Percentiles rank a stretch among this genome's conserved stretches.
Conservation (phyloP, 75 land plant genomes). For the Pinus tabuliformis region DNA sequence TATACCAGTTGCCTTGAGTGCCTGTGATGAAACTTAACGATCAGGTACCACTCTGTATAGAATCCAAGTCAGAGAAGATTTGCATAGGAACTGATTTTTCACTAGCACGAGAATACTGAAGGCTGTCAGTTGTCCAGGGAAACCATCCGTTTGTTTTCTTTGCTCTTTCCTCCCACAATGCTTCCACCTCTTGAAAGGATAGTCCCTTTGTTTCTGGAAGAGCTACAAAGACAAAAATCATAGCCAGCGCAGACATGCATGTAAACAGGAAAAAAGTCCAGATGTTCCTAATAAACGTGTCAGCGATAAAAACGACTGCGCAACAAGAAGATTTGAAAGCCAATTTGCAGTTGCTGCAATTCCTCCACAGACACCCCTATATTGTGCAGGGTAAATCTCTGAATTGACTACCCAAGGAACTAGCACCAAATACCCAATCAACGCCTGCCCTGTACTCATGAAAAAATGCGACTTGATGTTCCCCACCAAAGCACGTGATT, state of each 20-base stretch:
- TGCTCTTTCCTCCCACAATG: slow-evolving; percentile 22
- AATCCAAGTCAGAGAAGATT: too few species aligned
- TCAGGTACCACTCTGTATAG: too few species aligned
- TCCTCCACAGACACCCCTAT: slow-evolving; percentile 17
- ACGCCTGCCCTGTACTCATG: too few species aligned
- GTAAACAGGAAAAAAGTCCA: slow-evolving; percentile 15
- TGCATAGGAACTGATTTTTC: too few species aligned
- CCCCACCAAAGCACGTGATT: too few species aligned
- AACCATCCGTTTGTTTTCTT: too few species aligned
- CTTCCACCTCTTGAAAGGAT: slow-evolving; percentile 19
- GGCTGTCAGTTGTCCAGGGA: too few species aligned
- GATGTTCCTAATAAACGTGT: slow-evolving; percentile 17
- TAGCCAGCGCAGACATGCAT: slow-evolving; percentile 15
- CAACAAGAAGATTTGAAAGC: slow-evolving; percentile 24
- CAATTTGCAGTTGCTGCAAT: slow-evolving; percentile 27
- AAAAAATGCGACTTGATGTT: too few species aligned
- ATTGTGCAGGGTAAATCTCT: slow-evolving; percentile 20
- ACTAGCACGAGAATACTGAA: too few species aligned
- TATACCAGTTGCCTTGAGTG: too few species aligned
- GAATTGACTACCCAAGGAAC: slow-evolving; percentile 28
- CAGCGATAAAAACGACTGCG: slow-evolving; percentile 26
- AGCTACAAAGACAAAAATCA: slow-evolving; percentile 12
- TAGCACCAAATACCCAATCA: too few species aligned
- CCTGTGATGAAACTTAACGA: too few species aligned
- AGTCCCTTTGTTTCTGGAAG: slow-evolving; percentile 29